Base-by-base conservation (phyloP, 257 asterid species). In the Fraxinus excelsior region DNA sequence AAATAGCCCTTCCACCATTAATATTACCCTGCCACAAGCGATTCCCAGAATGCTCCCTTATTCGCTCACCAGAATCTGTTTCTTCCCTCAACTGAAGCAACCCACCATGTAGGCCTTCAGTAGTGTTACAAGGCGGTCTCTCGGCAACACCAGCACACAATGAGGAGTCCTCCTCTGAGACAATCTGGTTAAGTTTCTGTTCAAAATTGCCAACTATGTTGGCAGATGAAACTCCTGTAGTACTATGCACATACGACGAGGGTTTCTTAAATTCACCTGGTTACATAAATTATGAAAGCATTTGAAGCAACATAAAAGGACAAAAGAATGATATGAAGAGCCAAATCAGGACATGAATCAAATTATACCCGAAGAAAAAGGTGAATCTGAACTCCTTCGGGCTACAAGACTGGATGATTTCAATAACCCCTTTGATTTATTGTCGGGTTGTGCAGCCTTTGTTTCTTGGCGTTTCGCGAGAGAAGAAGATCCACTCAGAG, bases 201-300 rank as follows among this genome's bases (percentile, higher is more conserved):
- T 85, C 91, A 72, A 65, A 81, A 75, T 73, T 86, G 75, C 75
- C 67, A 78, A 58, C 84, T 67, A 78, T 83, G 71, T 75, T 83
- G 80, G 84, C 72, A 65, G 89, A 84, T 13, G 86, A 77, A 79
- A 81, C 80, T 77, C 84, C 89, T 51, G 34, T 64, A 49, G 80
- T 71, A 70, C 74, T 23, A 70, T 66, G 87, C 58, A 73, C 68
- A 51, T 71, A 70, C 66, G 80, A 79, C 12, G 88, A 85, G 72
- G 91, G 96, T 84, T 84, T 89, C 89, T 85, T 90, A 70, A 83
- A 81, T 74, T 90, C 96, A 76, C 93, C 97, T 90, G 88, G 76
- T 76, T 82, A 85, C n/a, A 72, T 67, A 67, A 75, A 80, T 66
- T 62, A 53, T 5, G 32, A 75, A 73, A 70, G 49, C 67, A 40